Base-by-base conservation (phyloP, 164 flowering plant genomes). In the Santalum album region DNA sequence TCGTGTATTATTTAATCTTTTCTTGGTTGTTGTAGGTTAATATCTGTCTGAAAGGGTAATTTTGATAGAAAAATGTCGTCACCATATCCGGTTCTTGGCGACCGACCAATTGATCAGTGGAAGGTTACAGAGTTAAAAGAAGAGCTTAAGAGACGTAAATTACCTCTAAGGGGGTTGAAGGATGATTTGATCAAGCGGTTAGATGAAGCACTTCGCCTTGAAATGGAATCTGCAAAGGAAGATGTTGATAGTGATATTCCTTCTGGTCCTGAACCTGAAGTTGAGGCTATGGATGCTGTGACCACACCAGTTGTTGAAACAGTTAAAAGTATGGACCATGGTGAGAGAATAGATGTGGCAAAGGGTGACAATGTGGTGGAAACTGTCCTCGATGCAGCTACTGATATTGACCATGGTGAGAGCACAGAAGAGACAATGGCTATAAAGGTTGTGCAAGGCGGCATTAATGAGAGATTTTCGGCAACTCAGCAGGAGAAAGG, bases 121-220 rank as follows among this genome's bases (percentile, higher is more conserved):
- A 90, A 72, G 71, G 98, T 90, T 22, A 75, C 87, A 17, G 98
- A 87, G 71, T 66, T 90, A 58, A 90, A 80, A 64, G 96, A 87
- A 54, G 98, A 90, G 72, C 98, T 90, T 18, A 81, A 73, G 73
- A 83, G 71, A 53, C 68, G 98, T 68, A 85, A 67, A 54, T 66
- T 90, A 64, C 59, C 63, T 19, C 75, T 74, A n/a, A 76, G 58
- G 67, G 98, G 96, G 43, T 65, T 87, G 72, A 90, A 90, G 72
- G 95, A 80, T 23, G 98, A 90, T 57, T 65, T 90, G 68, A 58
- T 90, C 14, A 83, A 57, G 56, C 75, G 96, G 9, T 65, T 90
- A 63, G 81, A 78, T 71, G 83, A 82, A 68, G 84, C 95, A 0
- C 35, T 87, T 46, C 78, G 77, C 14, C 47, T 36, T 65, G 96